Evolutionary conservation across 2,329 filamentous ascomycete genomes (phyloP).

Genomic region (Talaromyces atroroseus): DNA sequence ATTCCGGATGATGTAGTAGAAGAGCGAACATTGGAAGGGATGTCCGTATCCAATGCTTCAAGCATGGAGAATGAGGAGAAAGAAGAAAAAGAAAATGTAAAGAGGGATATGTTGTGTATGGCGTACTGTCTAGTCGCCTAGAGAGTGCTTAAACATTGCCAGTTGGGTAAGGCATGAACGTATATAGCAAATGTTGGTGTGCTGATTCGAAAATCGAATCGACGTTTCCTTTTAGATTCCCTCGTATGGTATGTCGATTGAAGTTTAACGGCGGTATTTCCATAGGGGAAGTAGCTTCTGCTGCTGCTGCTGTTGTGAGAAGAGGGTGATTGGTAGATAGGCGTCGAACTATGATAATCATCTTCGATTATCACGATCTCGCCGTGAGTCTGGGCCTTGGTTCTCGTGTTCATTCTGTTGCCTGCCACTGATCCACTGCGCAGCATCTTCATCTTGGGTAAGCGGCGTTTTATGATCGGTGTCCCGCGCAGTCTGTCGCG

Average conservation of each 20-base stretch:
- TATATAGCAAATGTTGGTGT: neutral
- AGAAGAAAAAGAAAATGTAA: neutral
- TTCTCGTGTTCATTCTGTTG: constrained; percentile 18
- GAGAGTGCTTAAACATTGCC: neutral
- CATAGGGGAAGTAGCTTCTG: neutral
- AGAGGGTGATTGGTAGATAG: neutral
- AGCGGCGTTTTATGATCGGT: constrained; percentile 41
- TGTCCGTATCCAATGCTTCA: neutral
- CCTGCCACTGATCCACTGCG: constrained; percentile 28
- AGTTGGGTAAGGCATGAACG: neutral
- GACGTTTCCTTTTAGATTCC: neutral
- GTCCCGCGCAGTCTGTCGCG: constrained; percentile 32
- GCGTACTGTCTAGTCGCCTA: neutral
- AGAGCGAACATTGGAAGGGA: neutral
- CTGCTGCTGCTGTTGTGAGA: neutral
- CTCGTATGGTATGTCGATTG: neutral
- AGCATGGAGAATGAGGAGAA: neutral
- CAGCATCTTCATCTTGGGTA: constrained; percentile 29
- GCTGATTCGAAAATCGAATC: neutral
- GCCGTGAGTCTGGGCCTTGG: constrained; percentile 6
- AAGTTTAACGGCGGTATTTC: neutral
- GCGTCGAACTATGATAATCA: neutral
- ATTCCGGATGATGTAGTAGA: neutral
- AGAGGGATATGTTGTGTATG: neutral
- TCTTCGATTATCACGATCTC: neutral